Percentiles rank a stretch among this genome's conserved stretches.
These are phyloP conservation scores for Stentor coeruleus DNA, from an alignment of 73 alveolate genomes.

Conservation along the genomic window DNA sequence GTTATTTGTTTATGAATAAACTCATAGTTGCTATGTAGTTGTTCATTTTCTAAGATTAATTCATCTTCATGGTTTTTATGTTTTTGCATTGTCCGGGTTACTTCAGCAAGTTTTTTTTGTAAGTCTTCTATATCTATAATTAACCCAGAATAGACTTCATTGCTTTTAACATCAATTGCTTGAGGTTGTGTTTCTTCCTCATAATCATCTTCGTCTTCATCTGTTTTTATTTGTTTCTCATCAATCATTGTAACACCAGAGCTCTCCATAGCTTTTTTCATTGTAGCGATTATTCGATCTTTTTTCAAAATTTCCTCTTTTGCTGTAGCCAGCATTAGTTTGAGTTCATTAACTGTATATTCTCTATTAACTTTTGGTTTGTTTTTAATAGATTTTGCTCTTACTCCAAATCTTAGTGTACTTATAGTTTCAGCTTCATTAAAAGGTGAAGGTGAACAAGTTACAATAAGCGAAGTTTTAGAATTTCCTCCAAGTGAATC, in stretches of 20 bases:
- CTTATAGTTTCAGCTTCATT: conserved; percentile 92
- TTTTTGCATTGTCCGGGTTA: not conserved
- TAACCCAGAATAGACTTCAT: not conserved
- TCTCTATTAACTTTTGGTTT: conserved; percentile 81
- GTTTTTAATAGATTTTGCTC: conserved; percentile 92
- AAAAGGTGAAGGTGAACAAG: conserved; percentile 91
- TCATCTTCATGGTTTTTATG: not conserved
- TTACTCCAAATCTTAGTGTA: conserved; percentile 89
- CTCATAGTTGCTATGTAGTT: too few species aligned
- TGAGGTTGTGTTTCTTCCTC: not conserved
- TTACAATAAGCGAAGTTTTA: conserved; percentile 90
- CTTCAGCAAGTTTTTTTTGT: not conserved
- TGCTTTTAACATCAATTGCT: not conserved
- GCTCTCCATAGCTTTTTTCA: not conserved
- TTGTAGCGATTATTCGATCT: not conserved
- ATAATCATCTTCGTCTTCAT: not conserved
- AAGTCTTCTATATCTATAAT: not conserved
- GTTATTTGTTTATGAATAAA: not conserved
- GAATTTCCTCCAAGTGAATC: conserved; percentile 97
- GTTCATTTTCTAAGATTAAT: not conserved
- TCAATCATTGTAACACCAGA: not conserved
- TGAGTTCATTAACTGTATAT: conserved; percentile 64
- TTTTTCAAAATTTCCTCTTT: conserved; percentile 30
- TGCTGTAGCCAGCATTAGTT: conserved; percentile 37
- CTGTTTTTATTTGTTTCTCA: not conserved